A percentile compares a stretch with the other conserved stretches of the same genome.
phyloP scores from a whole-genome alignment of 306 rosid genomes.

The Corylus avellana region DNA sequence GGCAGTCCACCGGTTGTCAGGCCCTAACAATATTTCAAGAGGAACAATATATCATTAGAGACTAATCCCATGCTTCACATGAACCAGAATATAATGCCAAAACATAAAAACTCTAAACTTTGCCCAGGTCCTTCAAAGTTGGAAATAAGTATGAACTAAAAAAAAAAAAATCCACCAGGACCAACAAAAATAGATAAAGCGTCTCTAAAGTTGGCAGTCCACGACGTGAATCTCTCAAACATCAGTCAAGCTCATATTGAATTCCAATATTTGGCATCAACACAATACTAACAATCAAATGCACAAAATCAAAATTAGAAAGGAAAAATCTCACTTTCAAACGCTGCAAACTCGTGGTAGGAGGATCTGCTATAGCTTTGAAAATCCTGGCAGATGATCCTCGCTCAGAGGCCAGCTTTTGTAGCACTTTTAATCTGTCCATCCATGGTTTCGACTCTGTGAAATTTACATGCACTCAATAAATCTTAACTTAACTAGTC shows the following conservation, averaged over 20 bases:
- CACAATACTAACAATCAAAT: not conserved
- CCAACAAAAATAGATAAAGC: not conserved
- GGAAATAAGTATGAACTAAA: not conserved
- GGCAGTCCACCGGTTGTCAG: conserved; percentile 97
- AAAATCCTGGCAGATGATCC: conserved; percentile 75
- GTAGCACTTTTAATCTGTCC: conserved; percentile 64
- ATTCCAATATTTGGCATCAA: not conserved
- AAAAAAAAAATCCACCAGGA: not conserved
- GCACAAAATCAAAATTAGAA: not conserved
- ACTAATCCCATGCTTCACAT: not conserved
- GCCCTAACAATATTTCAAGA: conserved; percentile 49
- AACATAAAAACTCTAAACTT: conserved; percentile 11
- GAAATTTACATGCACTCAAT: conserved; percentile 5
- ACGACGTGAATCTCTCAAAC: not conserved
- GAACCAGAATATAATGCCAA: not conserved
- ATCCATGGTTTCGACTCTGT: conserved; percentile 89
- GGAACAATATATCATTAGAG: not conserved
- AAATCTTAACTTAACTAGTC: not conserved
- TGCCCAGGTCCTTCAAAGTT: not conserved
- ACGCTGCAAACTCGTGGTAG: conserved; percentile 94
- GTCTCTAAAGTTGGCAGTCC: not conserved
- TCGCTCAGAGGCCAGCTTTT: conserved; percentile 50
- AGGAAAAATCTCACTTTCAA: conserved; percentile 60
- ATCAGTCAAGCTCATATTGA: not conserved
- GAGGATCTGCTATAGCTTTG: conserved; percentile 98